Evolutionary conservation across 345 rosid genomes (phyloP), one percentile per base, ranked within the genome.

Genomic region (Schrenkiella parvula): DNA sequence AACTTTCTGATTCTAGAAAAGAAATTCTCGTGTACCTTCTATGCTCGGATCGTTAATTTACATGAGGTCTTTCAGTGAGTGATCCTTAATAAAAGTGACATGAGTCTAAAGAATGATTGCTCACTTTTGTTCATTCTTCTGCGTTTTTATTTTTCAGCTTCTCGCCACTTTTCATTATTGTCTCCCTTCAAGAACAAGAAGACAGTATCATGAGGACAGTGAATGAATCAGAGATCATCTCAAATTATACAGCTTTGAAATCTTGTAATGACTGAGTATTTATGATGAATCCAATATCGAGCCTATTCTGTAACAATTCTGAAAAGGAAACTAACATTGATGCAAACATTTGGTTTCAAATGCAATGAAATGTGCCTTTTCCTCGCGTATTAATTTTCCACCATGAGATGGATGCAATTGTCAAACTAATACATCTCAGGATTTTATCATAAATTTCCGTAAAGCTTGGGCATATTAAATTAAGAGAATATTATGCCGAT

Each of bases 171-270:
- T 80, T 85, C 96, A 37, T 61, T 91, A 71, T 56, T 89, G 50
- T 88, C 92, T 3, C 91, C 97, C 4, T 93, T 93, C 82, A 83
- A 89, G 77, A 90, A 89, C 86, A 93, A 89, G 88, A 75, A 75
- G 70, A 21, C 2, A 15, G 34, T 37, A 32, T 61, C 70, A 2
- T 68, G 64, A 75, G 14, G 59, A 31, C 48, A 25, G 14, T 34
- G 55, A 31, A 25, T 43, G 39, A 23, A 23, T n/a, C 56, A 75
- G 17, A 68, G 64, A 75, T 59, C 61, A 1, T 56, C 59, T 58
- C 37, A 59, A 59, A 18, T 41, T 51, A 67, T 50, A 67, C 68
- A 58, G 35, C 66, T 42, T 48, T 50, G 37, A 59, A 50, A 21
- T 39, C 51, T 68, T 75, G 58, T 75, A 61, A 38, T 61, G 34